These are phyloP conservation scores for Pistacia atlantica DNA, from an alignment of 345 rosid species.

Conservation along the genomic window DNA sequence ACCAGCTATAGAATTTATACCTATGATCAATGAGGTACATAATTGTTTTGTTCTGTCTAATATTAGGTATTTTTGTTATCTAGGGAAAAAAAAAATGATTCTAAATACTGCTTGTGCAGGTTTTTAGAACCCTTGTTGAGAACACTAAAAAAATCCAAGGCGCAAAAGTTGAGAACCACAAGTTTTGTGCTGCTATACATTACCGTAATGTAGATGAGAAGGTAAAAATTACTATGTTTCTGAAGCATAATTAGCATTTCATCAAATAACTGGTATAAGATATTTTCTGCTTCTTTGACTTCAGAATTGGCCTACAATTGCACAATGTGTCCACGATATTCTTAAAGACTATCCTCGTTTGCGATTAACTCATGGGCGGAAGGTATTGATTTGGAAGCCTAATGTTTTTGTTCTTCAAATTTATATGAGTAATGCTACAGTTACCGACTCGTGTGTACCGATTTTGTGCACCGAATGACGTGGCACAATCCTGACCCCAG, in stretches of 20 bases:
- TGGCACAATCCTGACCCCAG: too few relatives aligned
- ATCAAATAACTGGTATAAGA: not conserved
- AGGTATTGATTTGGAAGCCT: constrained; percentile 30
- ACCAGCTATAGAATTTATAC: constrained; percentile 88
- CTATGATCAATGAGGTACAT: constrained; percentile 70
- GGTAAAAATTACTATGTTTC: constrained; percentile 35
- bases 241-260: too few relatives aligned
- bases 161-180: constrained; percentile 89
- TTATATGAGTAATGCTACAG: too few relatives aligned
- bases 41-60: not conserved
- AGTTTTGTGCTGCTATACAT: constrained; percentile 94
- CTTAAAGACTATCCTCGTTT: constrained; percentile 79
- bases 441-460: too few relatives aligned
- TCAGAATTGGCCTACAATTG: constrained; percentile 82
- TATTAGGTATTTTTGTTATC: not conserved
- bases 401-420: not conserved
- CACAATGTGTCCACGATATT: constrained; percentile 84
- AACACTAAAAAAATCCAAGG: constrained; percentile 71
- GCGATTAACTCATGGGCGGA: constrained; percentile 72
- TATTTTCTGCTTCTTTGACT: constrained; percentile 13
- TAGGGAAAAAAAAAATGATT: not conserved
- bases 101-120: constrained; percentile 39
- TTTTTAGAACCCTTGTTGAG: constrained; percentile 82
- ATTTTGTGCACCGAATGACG: too few relatives aligned
- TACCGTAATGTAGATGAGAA: constrained; percentile 96